Evolutionary conservation across 176 grass and related monocot genomes (phyloP), one percentile per base, ranked within the genome.

Genomic region (Oryza brachyantha): DNA sequence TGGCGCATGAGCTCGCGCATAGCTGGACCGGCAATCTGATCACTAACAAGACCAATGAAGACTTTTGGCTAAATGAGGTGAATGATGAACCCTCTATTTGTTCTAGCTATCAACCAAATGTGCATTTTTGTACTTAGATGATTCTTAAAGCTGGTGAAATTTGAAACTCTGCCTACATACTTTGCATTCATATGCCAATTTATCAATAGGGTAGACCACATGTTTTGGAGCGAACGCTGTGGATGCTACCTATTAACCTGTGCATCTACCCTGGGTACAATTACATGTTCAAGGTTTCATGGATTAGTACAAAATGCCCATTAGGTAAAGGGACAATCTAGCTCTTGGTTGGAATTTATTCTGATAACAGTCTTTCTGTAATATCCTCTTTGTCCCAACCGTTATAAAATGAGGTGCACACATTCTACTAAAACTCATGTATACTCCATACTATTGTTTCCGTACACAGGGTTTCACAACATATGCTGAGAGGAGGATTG

Each of bases 21-120:
- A 98, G 95, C 61, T 98, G 95, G 92, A 98, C 92, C 0, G 92
- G 92, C 27, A 98, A 98, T 64, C 71, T 98, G 7, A 98, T 98
- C 27, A 94, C 92, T 63, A 98, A 98, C 85, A 98, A 94, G 78
- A 98, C 95, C 32, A 94, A 98, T 24, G 90, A 94, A 67, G 92
- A 98, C 45, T 98, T 94, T 83, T 98, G 95, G 95, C 90, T 98
- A 16, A 98, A 98, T 42, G 92, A 98, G 89, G 93, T 93, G 59
- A 83, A 39, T 57, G 52, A 57, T 57, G 52, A 10, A 36, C 9
- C n/a, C 58, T 71, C 9, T 14, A 34, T 1, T 19, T 78, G 10
- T 22, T 50, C 3, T 81, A 32, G 9, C 9, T 79, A 14, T 69
- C 26, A 46, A 54, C 25, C 11, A 62, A 25, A 17, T 75, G 35